Percentiles rank a stretch among this genome's conserved stretches.
Evolutionary conservation across 805 yeast genomes (phyloP).

Genomic region (Wickerhamomyces strasburgensis): DNA sequence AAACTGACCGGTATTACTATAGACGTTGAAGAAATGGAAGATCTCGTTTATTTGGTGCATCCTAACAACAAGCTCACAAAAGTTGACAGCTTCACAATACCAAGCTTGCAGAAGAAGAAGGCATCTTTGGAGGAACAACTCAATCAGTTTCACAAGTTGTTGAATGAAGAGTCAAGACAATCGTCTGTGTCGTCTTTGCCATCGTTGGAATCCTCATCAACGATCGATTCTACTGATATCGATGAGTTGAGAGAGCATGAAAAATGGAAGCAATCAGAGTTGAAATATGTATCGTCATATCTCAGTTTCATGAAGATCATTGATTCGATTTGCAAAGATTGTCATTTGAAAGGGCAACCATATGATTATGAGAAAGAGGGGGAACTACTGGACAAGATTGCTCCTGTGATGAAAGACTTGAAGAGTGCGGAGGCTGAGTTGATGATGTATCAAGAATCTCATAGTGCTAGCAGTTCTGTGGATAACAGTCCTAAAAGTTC

Average conservation of each 20-base stretch:
- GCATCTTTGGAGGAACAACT: conserved; percentile 11
- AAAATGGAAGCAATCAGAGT: conserved; percentile 13
- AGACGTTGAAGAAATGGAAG: conserved; percentile 4
- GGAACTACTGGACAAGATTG: conserved; percentile 21
- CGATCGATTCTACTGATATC: neutral
- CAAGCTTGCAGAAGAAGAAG: conserved; percentile 16
- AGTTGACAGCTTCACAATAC: conserved; percentile 21
- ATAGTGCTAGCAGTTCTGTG: neutral
- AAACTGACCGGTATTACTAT: too few species aligned
- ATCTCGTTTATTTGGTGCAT: conserved; percentile 18
- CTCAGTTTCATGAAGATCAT: conserved; percentile 15
- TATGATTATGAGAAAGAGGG: conserved; percentile 26
- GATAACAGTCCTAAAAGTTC: neutral
- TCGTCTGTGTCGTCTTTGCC: neutral
- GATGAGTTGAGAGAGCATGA: conserved; percentile 3
- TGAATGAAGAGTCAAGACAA: conserved; percentile 2
- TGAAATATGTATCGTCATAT: conserved; percentile 18
- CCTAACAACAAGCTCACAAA: conserved; percentile 22
- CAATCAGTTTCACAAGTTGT: conserved; percentile 6
- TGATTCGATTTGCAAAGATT: conserved; percentile 15
- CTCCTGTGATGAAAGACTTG: conserved; percentile 16
- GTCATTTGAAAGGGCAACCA: conserved; percentile 7
- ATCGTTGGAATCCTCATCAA: neutral
- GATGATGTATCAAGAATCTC: neutral
- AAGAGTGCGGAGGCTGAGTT: conserved; percentile 20